Conservation (phyloP, 169 alveolate genomes). For the Perkinsus marinus region DNA sequence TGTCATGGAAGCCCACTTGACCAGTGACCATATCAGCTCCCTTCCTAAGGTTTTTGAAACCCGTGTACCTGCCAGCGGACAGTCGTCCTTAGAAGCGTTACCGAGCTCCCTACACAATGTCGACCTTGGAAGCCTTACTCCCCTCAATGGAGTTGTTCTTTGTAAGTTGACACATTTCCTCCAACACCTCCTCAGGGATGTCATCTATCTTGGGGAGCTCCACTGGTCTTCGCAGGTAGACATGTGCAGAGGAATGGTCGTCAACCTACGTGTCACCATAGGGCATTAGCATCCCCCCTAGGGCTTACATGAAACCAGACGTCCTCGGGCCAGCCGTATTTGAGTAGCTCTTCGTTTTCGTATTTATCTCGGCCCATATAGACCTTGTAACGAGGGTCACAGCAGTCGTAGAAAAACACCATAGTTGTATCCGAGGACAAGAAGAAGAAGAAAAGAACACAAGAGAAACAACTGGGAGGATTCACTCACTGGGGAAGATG, state of each 20-base stretch:
- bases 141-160: slow-evolving; percentile 36
- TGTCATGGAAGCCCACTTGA: neutral
- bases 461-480: neutral
- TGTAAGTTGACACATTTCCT: slow-evolving; percentile 41
- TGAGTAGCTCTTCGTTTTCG: slow-evolving; percentile 63
- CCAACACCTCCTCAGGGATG: slow-evolving; percentile 24
- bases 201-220: slow-evolving; percentile 32
- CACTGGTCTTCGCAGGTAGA: slow-evolving; percentile 32
- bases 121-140: slow-evolving; percentile 31
- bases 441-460: neutral
- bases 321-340: slow-evolving; percentile 57
- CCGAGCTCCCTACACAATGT: slow-evolving; percentile 52
- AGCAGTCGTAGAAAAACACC: neutral
- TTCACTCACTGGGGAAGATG: neutral
- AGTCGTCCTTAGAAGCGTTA: slow-evolving; percentile 2
- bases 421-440: too few species aligned
- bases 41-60: slow-evolving; percentile 46
- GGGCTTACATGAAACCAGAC: slow-evolving; percentile 51
- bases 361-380: slow-evolving; percentile 65
- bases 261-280: slow-evolving; percentile 34
- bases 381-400: slow-evolving; percentile 3
- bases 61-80: slow-evolving; percentile 42
- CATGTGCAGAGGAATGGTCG: slow-evolving; percentile 60
- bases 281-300: too few species aligned
- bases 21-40: slow-evolving; percentile 6